phyloP scores from a whole-genome alignment of 805 yeast species.

The Torulaspora delbrueckii region DNA sequence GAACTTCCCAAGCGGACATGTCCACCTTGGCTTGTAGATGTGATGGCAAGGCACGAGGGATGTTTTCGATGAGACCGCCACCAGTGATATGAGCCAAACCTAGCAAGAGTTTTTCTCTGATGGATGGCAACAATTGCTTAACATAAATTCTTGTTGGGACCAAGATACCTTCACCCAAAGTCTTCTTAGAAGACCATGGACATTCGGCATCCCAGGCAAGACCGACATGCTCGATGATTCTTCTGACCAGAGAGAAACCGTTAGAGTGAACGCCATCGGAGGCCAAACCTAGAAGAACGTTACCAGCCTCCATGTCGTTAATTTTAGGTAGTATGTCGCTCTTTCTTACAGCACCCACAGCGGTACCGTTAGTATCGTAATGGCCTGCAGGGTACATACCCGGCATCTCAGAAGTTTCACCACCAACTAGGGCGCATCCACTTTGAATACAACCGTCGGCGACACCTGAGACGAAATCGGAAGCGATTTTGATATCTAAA shows the following conservation, averaged over 20 bases:
- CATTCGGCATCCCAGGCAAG: conserved; percentile 66
- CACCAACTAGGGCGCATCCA: conserved; percentile 97
- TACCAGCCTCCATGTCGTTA: conserved; percentile 66
- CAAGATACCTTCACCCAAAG: conserved; percentile 81
- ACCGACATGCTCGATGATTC: conserved; percentile 75
- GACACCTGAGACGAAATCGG: conserved; percentile 88
- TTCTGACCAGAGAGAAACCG: conserved; percentile 92
- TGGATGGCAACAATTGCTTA: conserved; percentile 74
- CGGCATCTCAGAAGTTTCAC: conserved; percentile 99
- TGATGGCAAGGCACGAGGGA: conserved; percentile 89
- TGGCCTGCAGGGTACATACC: conserved; percentile 95
- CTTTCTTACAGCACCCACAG: conserved; percentile 91
- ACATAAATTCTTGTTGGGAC: conserved; percentile 94
- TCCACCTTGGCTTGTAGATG: conserved; percentile 77
- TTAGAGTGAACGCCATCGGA: conserved; percentile 96
- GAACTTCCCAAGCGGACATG: conserved; percentile 74
- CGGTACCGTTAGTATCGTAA: conserved; percentile 97
- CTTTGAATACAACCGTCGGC: conserved; percentile 93
- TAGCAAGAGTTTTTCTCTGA: conserved; percentile 60
- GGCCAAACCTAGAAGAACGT: conserved; percentile 77
- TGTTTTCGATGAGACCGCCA: conserved; percentile 94
- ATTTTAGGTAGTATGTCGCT: conserved; percentile 66
- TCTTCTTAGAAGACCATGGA: conserved; percentile 71
- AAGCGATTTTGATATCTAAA: conserved; percentile 76
- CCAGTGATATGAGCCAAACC: conserved; percentile 98